A percentile compares a stretch with the other conserved stretches of the same genome.
Conservation (phyloP, 2,329 filamentous ascomycete species). For the Ophiostoma tasmaniense region DNA sequence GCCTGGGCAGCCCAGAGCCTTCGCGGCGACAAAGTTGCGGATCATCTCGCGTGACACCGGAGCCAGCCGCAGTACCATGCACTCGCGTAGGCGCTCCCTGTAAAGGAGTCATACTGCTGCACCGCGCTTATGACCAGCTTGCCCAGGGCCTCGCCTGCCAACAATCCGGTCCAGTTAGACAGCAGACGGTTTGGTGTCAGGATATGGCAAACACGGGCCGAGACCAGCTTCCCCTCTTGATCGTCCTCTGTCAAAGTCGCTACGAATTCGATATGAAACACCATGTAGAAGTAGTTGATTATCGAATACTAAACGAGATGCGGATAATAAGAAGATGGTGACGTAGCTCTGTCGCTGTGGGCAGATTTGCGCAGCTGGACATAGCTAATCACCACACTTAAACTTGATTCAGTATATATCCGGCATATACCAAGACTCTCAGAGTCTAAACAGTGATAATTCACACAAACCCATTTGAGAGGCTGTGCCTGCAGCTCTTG, state of each 20-base stretch:
- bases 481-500: background rate
- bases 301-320: background rate
- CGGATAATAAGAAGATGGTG: background rate
- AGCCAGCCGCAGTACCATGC: slow-evolving; percentile 55
- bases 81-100: slow-evolving; percentile 44
- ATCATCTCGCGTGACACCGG: slow-evolving; percentile 66
- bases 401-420: background rate
- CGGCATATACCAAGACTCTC: background rate
- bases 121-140: slow-evolving; percentile 58
- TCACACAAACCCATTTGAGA: background rate
- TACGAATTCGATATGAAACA: too few relatives aligned
- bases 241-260: background rate
- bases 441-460: background rate
- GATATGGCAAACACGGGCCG: background rate
- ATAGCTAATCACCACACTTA: too few relatives aligned
- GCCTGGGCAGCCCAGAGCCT: slow-evolving; percentile 57
- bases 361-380: background rate
- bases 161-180: background rate
- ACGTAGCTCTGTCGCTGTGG: background rate
- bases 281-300: too few relatives aligned
- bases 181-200: background rate
- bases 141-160: too few relatives aligned
- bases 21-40: slow-evolving; percentile 63
- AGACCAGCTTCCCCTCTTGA: background rate
- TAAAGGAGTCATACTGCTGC: slow-evolving; percentile 44